Evolutionary conservation across 140 eudicot genomes (phyloP).

Genomic region (Cichorium intybus): DNA sequence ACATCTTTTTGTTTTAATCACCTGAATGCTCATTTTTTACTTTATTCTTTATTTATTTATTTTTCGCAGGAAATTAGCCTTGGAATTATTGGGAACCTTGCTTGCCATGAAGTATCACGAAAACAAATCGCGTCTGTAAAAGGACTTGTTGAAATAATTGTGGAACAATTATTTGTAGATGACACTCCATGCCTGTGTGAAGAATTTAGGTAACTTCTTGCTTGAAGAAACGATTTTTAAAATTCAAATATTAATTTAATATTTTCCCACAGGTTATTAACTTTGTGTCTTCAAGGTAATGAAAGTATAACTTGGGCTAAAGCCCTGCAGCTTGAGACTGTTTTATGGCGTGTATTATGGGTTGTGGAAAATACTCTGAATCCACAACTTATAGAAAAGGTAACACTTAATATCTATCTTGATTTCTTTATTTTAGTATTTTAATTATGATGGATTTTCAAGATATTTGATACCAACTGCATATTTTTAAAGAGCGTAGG

Average conservation of each 20-base stretch:
- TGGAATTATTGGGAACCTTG: conserved; percentile 91
- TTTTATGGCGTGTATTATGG: conserved; percentile 76
- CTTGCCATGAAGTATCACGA: conserved; percentile 73
- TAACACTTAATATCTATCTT: conserved; percentile 18
- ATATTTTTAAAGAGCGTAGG: conserved; percentile 58
- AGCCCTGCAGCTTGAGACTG: conserved; percentile 56
- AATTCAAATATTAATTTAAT: conserved; percentile 9
- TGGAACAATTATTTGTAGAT: conserved; percentile 72
- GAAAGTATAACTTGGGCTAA: conserved; percentile 67
- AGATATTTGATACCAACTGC: conserved; percentile 17
- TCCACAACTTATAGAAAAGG: conserved; percentile 82
- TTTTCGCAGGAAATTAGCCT: conserved; percentile 81
- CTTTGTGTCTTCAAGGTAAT: conserved; percentile 77
- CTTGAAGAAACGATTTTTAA: neutral
- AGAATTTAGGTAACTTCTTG: conserved; percentile 57
- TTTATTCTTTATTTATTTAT: neutral
- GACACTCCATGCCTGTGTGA: conserved; percentile 84
- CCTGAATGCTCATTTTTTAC: neutral
- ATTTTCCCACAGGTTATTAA: conserved; percentile 54
- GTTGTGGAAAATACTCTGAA: conserved; percentile 82
- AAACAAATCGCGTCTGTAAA: conserved; percentile 49
- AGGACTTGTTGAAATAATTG: conserved; percentile 56
- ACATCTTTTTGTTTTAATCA: neutral
- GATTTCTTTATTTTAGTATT: neutral
- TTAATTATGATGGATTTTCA: neutral